A percentile compares a stretch with the other conserved stretches of the same genome.
Evolutionary conservation across 495 filamentous ascomycete genomes (phyloP).

Genomic region (Aspergillus ellipticus): DNA sequence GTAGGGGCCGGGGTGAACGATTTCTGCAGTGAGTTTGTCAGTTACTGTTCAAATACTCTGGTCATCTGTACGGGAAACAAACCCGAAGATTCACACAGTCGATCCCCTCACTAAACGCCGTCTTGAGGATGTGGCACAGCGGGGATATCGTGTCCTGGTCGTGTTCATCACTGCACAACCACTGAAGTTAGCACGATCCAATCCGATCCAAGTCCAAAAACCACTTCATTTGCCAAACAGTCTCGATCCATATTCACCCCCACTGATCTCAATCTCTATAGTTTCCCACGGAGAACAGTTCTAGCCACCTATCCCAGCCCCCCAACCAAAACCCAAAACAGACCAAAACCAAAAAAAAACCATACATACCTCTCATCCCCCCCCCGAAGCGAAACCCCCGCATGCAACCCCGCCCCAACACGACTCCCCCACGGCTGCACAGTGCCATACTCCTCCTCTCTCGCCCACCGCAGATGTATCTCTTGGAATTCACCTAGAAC

Average conservation of each 20-base stretch:
- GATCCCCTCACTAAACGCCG: slow-evolving; percentile 55
- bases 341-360: neutral
- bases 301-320: too few species aligned
- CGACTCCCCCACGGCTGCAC: slow-evolving; percentile 69
- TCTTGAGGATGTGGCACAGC: slow-evolving; percentile 62
- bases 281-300: too few species aligned
- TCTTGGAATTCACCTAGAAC: slow-evolving; percentile 66
- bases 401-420: slow-evolving; percentile 76
- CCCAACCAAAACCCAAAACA: too few species aligned
- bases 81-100: slow-evolving; percentile 52
- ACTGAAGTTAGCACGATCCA: too few species aligned
- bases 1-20: slow-evolving; percentile 64
- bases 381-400: slow-evolving; percentile 64
- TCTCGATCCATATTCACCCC: too few species aligned
- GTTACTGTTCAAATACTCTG: neutral
- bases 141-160: too few species aligned
- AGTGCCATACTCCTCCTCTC: slow-evolving; percentile 49
- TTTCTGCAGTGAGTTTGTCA: slow-evolving; percentile 35
- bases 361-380: slow-evolving; percentile 14
- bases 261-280: too few species aligned
- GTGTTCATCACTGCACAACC: neutral
- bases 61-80: slow-evolving; percentile 4
- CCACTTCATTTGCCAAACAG: too few species aligned
- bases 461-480: slow-evolving; percentile 78
- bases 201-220: too few species aligned